phyloP scores from a whole-genome alignment of 2,329 filamentous ascomycete species.

The Microsporum audouinii region DNA sequence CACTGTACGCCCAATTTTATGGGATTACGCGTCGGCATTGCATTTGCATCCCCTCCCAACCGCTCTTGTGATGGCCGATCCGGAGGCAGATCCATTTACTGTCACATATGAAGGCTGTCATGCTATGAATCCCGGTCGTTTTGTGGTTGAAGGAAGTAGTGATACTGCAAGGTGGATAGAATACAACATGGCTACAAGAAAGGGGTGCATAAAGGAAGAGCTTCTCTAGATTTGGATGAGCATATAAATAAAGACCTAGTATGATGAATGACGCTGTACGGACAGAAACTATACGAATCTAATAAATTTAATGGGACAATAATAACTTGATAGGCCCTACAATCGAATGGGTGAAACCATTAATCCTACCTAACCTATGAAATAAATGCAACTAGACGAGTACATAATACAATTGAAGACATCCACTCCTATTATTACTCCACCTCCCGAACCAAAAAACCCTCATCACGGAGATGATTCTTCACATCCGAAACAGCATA shows the following conservation, averaged over 20 bases:
- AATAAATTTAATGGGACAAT: neutral
- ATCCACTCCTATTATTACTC: neutral
- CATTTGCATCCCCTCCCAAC: constrained; percentile 83
- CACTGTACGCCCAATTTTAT: constrained; percentile 68
- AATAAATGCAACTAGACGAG: neutral
- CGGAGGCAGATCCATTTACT: constrained; percentile 69
- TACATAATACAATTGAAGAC: neutral
- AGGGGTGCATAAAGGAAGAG: neutral
- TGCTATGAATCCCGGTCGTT: constrained; percentile 79
- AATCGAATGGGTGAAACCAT: neutral
- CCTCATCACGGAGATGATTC: constrained; percentile 51
- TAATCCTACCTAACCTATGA: neutral
- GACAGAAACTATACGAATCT: neutral
- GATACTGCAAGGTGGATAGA: constrained; percentile 74
- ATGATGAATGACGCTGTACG: neutral
- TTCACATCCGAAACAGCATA: constrained; percentile 94
- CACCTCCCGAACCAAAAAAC: constrained; percentile 6
- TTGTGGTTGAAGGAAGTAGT: constrained; percentile 58
- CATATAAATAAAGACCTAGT: neutral
- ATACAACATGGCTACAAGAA: constrained; percentile 50
- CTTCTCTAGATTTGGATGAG: neutral
- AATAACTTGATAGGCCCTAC: neutral
- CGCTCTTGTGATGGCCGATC: constrained; percentile 69
- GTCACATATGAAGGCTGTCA: constrained; percentile 91
- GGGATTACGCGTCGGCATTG: constrained; percentile 70